These are phyloP conservation scores for Hyparrhenia diplandra DNA, from an alignment of 176 grass and related monocot species.

Conservation along the genomic window DNA sequence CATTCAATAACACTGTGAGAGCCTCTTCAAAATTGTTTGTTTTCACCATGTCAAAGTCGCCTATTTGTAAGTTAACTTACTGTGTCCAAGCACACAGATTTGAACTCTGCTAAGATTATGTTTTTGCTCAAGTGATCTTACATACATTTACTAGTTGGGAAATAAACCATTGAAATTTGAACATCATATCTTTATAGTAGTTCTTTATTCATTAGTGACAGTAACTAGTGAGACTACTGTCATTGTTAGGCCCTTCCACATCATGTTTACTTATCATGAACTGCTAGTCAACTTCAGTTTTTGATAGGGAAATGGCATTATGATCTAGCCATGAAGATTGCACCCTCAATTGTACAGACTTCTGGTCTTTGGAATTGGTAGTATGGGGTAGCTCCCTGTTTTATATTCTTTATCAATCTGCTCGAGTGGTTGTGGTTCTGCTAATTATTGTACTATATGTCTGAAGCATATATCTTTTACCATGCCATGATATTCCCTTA, in stretches of 20 bases:
- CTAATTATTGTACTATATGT: slow-evolving; percentile 5
- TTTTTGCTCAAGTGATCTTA: not conserved
- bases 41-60: not conserved
- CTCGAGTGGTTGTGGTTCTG: not conserved
- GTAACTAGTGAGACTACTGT: not conserved
- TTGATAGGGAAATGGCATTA: not conserved
- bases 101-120: slow-evolving; percentile 1
- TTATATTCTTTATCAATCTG: slow-evolving; percentile 3
- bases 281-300: not conserved
- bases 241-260: not conserved
- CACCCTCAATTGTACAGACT: not conserved
- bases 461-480: not conserved
- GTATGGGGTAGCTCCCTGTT: not conserved
- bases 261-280: not conserved
- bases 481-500: not conserved
- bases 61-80: not conserved
- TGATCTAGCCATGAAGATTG: not conserved
- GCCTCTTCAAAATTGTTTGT: not conserved
- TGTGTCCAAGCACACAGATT: slow-evolving; percentile 7
- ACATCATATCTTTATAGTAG: not conserved
- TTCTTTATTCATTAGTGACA: not conserved
- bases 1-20: not conserved
- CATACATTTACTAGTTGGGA: not conserved
- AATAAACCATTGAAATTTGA: not conserved
- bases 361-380: not conserved